Evolutionary conservation across 768 basidiomycete genomes (phyloP).

Genomic region (Lactifluus rugatus): DNA sequence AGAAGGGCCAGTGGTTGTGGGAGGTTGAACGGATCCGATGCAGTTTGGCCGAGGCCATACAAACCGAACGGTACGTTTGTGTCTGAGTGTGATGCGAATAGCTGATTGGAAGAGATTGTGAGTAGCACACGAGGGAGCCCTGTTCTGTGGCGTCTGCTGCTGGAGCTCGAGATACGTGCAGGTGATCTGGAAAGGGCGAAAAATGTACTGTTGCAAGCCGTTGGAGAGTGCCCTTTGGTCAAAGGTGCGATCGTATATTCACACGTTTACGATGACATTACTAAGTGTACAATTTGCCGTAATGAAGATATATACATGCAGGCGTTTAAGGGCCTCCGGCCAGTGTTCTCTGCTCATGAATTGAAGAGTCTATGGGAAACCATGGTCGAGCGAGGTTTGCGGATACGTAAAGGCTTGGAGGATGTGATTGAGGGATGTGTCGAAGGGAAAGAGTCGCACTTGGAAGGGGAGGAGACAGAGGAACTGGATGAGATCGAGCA

Average conservation of each 20-base stretch:
- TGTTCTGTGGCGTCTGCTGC: slow-evolving; percentile 60
- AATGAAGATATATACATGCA: slow-evolving; percentile 61
- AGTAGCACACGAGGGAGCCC: slow-evolving; percentile 56
- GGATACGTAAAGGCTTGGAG: slow-evolving; percentile 53
- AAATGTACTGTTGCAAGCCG: slow-evolving; percentile 60
- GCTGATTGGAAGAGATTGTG: background rate
- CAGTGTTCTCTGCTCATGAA: slow-evolving; percentile 50
- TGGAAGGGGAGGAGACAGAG: slow-evolving; percentile 18
- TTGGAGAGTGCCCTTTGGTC: slow-evolving; percentile 61
- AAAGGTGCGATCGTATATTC: slow-evolving; percentile 43
- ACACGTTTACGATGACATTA: background rate
- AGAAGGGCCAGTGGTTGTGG: slow-evolving; percentile 56
- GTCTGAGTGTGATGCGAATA: background rate
- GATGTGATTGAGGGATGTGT: slow-evolving; percentile 40
- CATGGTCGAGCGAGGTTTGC: slow-evolving; percentile 69
- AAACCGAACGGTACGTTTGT: slow-evolving; percentile 52
- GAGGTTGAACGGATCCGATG: slow-evolving; percentile 64
- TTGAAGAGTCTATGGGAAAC: slow-evolving; percentile 53
- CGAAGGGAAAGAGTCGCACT: slow-evolving; percentile 23
- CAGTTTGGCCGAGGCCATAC: slow-evolving; percentile 51
- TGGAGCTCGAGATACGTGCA: slow-evolving; percentile 67
- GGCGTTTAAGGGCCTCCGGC: slow-evolving; percentile 63
- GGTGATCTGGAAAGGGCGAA: slow-evolving; percentile 55
- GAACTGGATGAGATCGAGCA: slow-evolving; percentile 47
- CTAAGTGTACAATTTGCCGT: slow-evolving; percentile 10